Conservation (phyloP, 2,329 filamentous ascomycete genomes). For the Talaromyces sp. region DNA sequence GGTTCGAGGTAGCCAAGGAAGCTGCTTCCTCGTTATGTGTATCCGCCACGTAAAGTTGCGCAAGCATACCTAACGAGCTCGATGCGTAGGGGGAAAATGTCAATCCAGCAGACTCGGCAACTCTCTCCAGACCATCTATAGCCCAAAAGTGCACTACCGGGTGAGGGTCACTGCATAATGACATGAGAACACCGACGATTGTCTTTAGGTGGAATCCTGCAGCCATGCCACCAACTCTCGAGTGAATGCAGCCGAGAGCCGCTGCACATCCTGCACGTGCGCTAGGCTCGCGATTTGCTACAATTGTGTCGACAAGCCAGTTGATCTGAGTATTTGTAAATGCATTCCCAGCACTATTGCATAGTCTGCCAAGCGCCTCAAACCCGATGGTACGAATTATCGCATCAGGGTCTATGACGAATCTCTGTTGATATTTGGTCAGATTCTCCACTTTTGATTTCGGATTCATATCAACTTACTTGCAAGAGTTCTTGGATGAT, state of each 20-base stretch:
- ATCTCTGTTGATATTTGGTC: constrained; percentile 46
- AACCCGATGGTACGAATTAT: constrained; percentile 83
- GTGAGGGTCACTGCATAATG: constrained; percentile 90
- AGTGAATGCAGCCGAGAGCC: constrained; percentile 88
- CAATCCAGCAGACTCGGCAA: constrained; percentile 86
- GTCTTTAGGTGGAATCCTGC: constrained; percentile 95
- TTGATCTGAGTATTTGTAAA: constrained; percentile 91
- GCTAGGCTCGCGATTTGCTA: constrained; percentile 87
- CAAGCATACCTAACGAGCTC: constrained; percentile 87
- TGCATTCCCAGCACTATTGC: constrained; percentile 75
- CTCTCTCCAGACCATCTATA: constrained; percentile 77
- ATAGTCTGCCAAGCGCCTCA: constrained; percentile 79
- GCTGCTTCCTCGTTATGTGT: constrained; percentile 82
- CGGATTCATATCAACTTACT: constrained; percentile 42
- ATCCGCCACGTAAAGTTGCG: constrained; percentile 87
- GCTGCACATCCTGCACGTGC: constrained; percentile 92
- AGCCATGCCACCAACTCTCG: constrained; percentile 95
- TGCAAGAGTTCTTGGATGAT: constrained; percentile 67
- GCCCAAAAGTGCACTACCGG: constrained; percentile 96
- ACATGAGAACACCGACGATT: constrained; percentile 97
- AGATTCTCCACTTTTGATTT: not conserved
- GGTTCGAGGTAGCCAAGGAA: constrained; percentile 79
- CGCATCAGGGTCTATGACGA: constrained; percentile 78
- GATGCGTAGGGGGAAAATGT: constrained; percentile 89
- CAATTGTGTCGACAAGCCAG: constrained; percentile 87